Conservation (phyloP, 305 asterid genomes). For the Plantago coronopus region DNA sequence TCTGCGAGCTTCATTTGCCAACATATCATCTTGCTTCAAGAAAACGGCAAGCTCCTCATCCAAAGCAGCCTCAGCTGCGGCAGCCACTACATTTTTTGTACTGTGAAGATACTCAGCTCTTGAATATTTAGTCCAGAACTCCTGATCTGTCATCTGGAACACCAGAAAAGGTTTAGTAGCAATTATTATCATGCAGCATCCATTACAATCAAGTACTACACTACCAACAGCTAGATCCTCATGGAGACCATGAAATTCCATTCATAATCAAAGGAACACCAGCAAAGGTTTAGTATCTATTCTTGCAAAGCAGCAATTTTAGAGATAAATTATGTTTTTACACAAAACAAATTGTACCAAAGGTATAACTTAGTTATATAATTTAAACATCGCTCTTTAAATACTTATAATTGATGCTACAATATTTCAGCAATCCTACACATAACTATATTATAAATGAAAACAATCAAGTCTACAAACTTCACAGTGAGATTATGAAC, state of each 20-base stretch:
- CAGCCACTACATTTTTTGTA: constrained; percentile 85
- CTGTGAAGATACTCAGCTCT: constrained; percentile 86
- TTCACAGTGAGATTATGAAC: neutral
- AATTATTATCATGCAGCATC: constrained; percentile 4
- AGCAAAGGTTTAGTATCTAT: too few relatives aligned
- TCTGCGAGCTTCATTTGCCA: constrained; percentile 85
- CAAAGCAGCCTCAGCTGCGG: constrained; percentile 99
- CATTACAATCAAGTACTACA: constrained; percentile 12
- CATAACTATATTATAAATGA: neutral
- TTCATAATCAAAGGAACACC: neutral
- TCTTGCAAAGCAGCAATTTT: constrained; percentile 3
- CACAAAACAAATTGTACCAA: neutral
- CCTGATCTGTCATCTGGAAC: constrained; percentile 72
- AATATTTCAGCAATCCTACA: neutral
- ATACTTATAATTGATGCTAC: neutral
- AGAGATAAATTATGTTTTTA: neutral
- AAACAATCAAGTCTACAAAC: neutral
- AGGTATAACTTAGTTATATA: neutral
- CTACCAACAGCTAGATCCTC: constrained; percentile 18
- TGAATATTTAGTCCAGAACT: constrained; percentile 90
- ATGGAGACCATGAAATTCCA: constrained; percentile 6
- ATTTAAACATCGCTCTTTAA: neutral
- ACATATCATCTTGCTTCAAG: constrained; percentile 85
- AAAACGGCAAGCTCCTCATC: constrained; percentile 99
- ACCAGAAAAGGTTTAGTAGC: constrained; percentile 21